phyloP scores from a whole-genome alignment of 2,329 filamentous ascomycete genomes.

The Claviceps sp. region DNA sequence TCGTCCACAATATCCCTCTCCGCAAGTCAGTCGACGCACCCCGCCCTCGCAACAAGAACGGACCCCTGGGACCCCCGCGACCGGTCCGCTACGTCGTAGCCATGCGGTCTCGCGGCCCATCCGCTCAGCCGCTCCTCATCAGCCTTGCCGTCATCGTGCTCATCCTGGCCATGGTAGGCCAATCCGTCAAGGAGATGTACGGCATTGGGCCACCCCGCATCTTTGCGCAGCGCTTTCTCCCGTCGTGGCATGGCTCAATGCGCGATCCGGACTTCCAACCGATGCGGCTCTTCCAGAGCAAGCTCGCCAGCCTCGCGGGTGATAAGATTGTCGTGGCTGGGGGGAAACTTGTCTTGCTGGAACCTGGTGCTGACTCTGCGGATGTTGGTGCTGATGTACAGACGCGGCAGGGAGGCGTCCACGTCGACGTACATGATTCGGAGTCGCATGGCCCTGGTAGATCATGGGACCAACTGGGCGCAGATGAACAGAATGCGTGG shows the following conservation, averaged over 20 bases:
- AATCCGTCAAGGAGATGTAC: conserved; percentile 50
- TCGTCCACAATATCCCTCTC: conserved; percentile 68
- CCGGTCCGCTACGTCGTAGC: conserved; percentile 57
- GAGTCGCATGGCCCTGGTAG: conserved; percentile 38
- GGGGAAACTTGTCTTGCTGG: conserved; percentile 25
- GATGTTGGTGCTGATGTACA: conserved; percentile 6
- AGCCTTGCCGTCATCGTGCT: conserved; percentile 43
- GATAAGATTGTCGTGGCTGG: conserved; percentile 19
- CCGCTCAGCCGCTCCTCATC: conserved; percentile 36
- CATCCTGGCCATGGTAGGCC: conserved; percentile 47
- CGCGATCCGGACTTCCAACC: conserved; percentile 14
- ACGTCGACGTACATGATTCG: conserved; percentile 32
- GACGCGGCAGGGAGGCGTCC: conserved; percentile 14
- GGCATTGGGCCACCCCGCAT: conserved; percentile 43
- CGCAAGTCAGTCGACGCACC: conserved; percentile 27
- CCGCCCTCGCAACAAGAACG: conserved; percentile 19
- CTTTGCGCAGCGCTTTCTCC: conserved; percentile 41
- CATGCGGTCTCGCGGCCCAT: conserved; percentile 38
- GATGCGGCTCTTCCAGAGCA: conserved; percentile 15
- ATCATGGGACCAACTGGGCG: conserved; percentile 57
- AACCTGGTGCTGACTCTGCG: conserved; percentile 5
- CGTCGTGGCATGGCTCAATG: conserved; percentile 26
- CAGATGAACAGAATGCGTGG: conserved; percentile 53
- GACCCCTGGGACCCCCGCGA: conserved; percentile 32
- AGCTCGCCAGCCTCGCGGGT: conserved; percentile 25